phyloP scores from a whole-genome alignment of 208 protist genomes.

The Tritrichomonas foetus region DNA sequence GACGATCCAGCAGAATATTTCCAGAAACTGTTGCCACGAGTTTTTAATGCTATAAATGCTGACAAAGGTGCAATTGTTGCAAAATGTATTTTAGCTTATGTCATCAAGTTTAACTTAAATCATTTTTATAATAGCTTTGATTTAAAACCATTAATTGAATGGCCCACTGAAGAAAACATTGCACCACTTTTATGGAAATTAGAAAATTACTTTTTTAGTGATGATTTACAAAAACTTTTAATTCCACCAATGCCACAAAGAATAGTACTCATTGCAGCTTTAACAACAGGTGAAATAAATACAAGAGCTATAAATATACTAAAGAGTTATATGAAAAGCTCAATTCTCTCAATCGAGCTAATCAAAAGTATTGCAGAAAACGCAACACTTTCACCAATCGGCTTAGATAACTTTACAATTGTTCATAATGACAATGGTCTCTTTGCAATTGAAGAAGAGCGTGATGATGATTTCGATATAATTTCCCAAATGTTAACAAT shows the following conservation, averaged over 20 bases:
- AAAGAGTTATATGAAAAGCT: not conserved
- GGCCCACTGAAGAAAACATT: not conserved
- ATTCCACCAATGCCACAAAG: constrained; percentile 6
- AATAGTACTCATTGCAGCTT: not conserved
- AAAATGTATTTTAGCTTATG: not conserved
- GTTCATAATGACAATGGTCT: not conserved
- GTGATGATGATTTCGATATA: not conserved
- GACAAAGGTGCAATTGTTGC: not conserved
- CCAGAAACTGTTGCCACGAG: not conserved
- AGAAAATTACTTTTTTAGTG: not conserved
- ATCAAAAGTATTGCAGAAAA: not conserved
- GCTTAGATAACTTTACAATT: not conserved
- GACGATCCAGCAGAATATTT: not conserved
- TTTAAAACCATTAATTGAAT: not conserved
- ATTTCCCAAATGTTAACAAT: not conserved
- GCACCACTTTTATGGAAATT: not conserved
- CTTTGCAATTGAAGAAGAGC: not conserved
- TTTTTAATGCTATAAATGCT: not conserved
- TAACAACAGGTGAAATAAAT: not conserved
- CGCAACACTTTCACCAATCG: not conserved
- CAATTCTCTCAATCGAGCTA: not conserved
- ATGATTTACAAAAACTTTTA: not conserved
- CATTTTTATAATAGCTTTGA: not conserved
- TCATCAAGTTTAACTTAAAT: not conserved
- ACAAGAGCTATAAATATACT: not conserved